Evolutionary conservation across 495 filamentous ascomycete genomes (phyloP).

Genomic region (Chaetomidium leptoderma): DNA sequence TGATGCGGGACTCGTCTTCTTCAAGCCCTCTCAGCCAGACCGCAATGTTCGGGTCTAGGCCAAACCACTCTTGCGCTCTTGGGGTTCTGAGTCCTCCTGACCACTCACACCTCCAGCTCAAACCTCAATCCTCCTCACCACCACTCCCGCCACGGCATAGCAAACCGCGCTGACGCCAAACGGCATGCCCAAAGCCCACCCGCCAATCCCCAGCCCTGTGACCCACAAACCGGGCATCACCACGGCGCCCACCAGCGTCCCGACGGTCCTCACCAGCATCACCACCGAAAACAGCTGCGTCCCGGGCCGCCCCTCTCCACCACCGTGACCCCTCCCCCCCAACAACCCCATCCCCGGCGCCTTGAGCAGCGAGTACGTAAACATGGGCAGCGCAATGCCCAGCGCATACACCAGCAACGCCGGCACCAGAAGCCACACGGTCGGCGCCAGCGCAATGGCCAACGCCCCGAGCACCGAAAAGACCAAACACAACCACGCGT

Average conservation of each 20-base stretch:
- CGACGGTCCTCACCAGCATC: slow-evolving; percentile 45
- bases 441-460: slow-evolving; percentile 34
- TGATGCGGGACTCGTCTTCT: no score
- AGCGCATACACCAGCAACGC: slow-evolving; percentile 41
- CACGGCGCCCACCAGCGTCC: slow-evolving; percentile 39
- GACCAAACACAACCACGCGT: slow-evolving; percentile 34
- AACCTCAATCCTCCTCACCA: slow-evolving; percentile 15
- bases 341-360: slow-evolving; percentile 28
- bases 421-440: slow-evolving; percentile 35
- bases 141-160: slow-evolving; percentile 28
- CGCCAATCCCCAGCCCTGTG: slow-evolving; percentile 24
- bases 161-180: slow-evolving; percentile 35
- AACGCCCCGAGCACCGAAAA: slow-evolving; percentile 40
- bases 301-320: neutral
- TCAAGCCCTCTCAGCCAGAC: no score
- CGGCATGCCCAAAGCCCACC: slow-evolving; percentile 28
- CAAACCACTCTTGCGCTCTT: no score
- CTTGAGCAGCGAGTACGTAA: slow-evolving; percentile 41
- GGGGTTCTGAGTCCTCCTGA: neutral
- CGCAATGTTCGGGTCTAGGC: no score
- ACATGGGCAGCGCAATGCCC: slow-evolving; percentile 43
- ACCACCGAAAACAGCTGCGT: slow-evolving; percentile 44
- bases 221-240: slow-evolving; percentile 43
- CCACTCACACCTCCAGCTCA: neutral
- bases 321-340: neutral